Percentiles rank a stretch among this genome's conserved stretches.
phyloP scores from a whole-genome alignment of 169 alveolate genomes.

The Plasmodium blacklocki region DNA sequence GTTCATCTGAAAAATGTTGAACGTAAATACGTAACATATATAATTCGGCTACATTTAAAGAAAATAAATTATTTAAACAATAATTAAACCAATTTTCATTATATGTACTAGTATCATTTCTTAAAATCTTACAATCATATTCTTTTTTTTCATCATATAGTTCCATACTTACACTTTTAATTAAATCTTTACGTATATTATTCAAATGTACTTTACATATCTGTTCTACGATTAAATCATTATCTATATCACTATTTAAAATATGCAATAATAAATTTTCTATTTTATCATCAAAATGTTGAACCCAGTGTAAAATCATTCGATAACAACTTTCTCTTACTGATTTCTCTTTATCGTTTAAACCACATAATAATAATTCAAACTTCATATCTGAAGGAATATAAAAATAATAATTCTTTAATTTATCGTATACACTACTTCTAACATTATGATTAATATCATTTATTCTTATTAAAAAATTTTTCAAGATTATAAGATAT shows the following conservation, averaged over 20 bases:
- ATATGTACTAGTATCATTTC: slow-evolving; percentile 11
- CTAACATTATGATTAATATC: slow-evolving; percentile 60
- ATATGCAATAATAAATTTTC: slow-evolving; percentile 40
- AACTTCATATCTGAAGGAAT: slow-evolving; percentile 71
- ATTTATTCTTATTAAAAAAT: slow-evolving; percentile 45
- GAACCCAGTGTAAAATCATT: slow-evolving; percentile 61
- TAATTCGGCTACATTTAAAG: slow-evolving; percentile 50
- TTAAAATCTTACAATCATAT: not conserved
- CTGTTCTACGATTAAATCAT: slow-evolving; percentile 63
- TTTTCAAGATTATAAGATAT: slow-evolving; percentile 31
- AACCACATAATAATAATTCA: slow-evolving; percentile 68
- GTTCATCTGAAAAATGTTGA: slow-evolving; percentile 66
- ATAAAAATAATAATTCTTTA: slow-evolving; percentile 44
- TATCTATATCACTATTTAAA: slow-evolving; percentile 57
- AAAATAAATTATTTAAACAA: slow-evolving; percentile 52
- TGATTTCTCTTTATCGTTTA: slow-evolving; percentile 59
- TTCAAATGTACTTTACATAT: slow-evolving; percentile 49
- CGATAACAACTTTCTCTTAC: slow-evolving; percentile 65
- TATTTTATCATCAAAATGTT: slow-evolving; percentile 43
- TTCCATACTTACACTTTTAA: slow-evolving; percentile 13
- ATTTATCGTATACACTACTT: slow-evolving; percentile 67
- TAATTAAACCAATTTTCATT: slow-evolving; percentile 43
- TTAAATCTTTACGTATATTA: slow-evolving; percentile 23
- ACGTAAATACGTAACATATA: slow-evolving; percentile 55
- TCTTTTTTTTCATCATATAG: not conserved